Conservation (phyloP, 768 basidiomycete species). For the Amanita fuliginea region DNA sequence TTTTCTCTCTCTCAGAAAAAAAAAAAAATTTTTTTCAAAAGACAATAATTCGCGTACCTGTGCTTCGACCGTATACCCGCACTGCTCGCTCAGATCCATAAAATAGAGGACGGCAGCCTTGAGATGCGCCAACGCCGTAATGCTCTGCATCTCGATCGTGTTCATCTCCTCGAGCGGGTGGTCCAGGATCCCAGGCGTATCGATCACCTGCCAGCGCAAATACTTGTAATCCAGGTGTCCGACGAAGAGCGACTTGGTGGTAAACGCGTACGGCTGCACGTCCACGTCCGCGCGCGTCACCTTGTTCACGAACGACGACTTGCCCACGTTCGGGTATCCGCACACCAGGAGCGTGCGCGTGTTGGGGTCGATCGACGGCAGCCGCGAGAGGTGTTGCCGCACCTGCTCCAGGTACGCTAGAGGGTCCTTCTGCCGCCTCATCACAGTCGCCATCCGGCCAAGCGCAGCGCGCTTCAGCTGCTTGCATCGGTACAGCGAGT, state of each 20-base stretch:
- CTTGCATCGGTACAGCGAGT: conserved; percentile 96
- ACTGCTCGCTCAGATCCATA: conserved; percentile 98
- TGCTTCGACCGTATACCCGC: conserved; percentile 94
- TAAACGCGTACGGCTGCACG: conserved; percentile 99
- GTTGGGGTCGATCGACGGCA: conserved; percentile 96
- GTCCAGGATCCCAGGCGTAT: conserved; percentile 96
- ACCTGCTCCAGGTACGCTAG: conserved; percentile 98
- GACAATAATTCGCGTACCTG: conserved; percentile 52
- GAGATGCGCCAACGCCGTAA: conserved; percentile 93
- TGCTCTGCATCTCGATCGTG: conserved; percentile 99
- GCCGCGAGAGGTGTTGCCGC: conserved; percentile 96
- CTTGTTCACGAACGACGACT: conserved; percentile 99
- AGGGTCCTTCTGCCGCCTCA: conserved; percentile 97
- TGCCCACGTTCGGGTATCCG: conserved; percentile 98
- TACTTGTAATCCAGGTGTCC: conserved; percentile 99
- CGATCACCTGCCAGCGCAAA: conserved; percentile 98
- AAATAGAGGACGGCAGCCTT: conserved; percentile 94
- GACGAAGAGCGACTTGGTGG: conserved; percentile 96
- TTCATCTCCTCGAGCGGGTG: conserved; percentile 99
- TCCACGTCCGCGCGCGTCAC: conserved; percentile 99
- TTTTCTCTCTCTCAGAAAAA: no score
- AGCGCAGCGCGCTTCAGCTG: conserved; percentile 96
- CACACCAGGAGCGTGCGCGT: conserved; percentile 96
- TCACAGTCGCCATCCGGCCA: conserved; percentile 99
- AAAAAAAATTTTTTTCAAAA: no score